Evolutionary conservation across 768 basidiomycete genomes (phyloP).

Genomic region (Panaeolus cyanescens): DNA sequence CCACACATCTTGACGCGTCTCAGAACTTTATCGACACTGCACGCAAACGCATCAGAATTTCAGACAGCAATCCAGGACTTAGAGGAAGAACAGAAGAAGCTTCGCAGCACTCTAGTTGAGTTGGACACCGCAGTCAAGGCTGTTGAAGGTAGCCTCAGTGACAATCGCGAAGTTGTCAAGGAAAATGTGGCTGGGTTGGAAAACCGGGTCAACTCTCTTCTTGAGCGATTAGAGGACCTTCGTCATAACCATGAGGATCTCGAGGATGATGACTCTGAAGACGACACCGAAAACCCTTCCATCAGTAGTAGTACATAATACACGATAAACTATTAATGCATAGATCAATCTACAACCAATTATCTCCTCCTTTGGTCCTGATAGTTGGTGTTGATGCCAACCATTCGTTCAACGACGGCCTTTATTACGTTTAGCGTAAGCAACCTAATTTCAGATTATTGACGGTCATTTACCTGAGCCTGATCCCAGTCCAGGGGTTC

Average conservation of each 20-base stretch:
- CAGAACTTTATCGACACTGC: slow-evolving; percentile 79
- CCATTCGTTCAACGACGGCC: slow-evolving; percentile 61
- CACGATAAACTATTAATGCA: not conserved
- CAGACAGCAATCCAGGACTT: slow-evolving; percentile 63
- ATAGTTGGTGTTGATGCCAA: slow-evolving; percentile 46
- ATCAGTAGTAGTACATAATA: slow-evolving; percentile 1
- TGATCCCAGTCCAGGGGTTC: slow-evolving; percentile 70
- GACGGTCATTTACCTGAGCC: slow-evolving; percentile 49
- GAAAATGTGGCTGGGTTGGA: slow-evolving; percentile 78
- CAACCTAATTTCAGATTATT: not conserved
- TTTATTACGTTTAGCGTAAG: slow-evolving; percentile 15
- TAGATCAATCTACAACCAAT: not conserved
- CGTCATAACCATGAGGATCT: slow-evolving; percentile 3
- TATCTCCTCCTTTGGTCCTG: not conserved
- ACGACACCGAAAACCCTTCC: not conserved
- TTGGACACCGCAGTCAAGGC: slow-evolving; percentile 66
- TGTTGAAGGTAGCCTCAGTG: slow-evolving; percentile 76
- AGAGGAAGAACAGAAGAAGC: slow-evolving; percentile 72
- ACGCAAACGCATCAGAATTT: slow-evolving; percentile 81
- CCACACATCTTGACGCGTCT: slow-evolving; percentile 90
- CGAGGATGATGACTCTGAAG: not conserved
- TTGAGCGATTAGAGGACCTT: slow-evolving; percentile 45
- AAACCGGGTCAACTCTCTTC: slow-evolving; percentile 40
- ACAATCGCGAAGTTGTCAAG: slow-evolving; percentile 70
- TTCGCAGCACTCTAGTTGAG: slow-evolving; percentile 64